A percentile compares a stretch with the other conserved stretches of the same genome.
Evolutionary conservation across 2,329 filamentous ascomycete genomes (phyloP).

Genomic region (Nemania abortiva): DNA sequence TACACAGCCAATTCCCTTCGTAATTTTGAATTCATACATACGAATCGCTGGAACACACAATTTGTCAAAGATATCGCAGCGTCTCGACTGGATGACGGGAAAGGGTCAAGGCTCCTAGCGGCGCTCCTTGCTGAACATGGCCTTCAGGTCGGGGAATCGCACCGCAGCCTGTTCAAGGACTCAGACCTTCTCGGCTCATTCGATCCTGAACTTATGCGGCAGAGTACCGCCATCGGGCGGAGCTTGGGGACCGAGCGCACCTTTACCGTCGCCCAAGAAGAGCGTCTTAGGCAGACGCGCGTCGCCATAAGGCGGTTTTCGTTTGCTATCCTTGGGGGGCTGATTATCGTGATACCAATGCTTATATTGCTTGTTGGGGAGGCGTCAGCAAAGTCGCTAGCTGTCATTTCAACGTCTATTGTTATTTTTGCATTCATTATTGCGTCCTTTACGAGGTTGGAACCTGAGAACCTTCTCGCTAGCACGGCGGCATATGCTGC

Average conservation of each 20-base stretch:
- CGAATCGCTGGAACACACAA: slow-evolving; percentile 33
- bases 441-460: slow-evolving; percentile 26
- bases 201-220: slow-evolving; percentile 31
- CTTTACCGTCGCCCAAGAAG: slow-evolving; percentile 17
- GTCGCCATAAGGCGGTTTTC: slow-evolving; percentile 20
- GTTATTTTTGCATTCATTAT: slow-evolving; percentile 25
- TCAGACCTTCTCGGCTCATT: slow-evolving; percentile 30
- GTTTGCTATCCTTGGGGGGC: slow-evolving; percentile 30
- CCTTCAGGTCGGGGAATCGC: slow-evolving; percentile 20
- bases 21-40: slow-evolving; percentile 34
- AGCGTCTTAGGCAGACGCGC: slow-evolving; percentile 13
- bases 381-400: slow-evolving; percentile 22
- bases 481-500: slow-evolving; percentile 32
- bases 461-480: slow-evolving; percentile 30
- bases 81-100: slow-evolving; percentile 30
- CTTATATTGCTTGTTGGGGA: slow-evolving; percentile 29
- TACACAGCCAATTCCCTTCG: slow-evolving; percentile 23
- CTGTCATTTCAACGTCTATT: slow-evolving; percentile 28
- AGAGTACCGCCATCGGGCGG: slow-evolving; percentile 26
- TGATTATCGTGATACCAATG: slow-evolving; percentile 35
- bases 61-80: slow-evolving; percentile 35
- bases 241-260: slow-evolving; percentile 31
- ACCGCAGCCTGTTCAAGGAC: slow-evolving; percentile 30
- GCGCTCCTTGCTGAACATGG: slow-evolving; percentile 29
- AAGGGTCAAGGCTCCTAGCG: slow-evolving; percentile 26